Evolutionary conservation across 1,284 basidiomycete species (phyloP), one percentile per base, ranked within the genome.

Genomic region (Trichosporon faecale): DNA sequence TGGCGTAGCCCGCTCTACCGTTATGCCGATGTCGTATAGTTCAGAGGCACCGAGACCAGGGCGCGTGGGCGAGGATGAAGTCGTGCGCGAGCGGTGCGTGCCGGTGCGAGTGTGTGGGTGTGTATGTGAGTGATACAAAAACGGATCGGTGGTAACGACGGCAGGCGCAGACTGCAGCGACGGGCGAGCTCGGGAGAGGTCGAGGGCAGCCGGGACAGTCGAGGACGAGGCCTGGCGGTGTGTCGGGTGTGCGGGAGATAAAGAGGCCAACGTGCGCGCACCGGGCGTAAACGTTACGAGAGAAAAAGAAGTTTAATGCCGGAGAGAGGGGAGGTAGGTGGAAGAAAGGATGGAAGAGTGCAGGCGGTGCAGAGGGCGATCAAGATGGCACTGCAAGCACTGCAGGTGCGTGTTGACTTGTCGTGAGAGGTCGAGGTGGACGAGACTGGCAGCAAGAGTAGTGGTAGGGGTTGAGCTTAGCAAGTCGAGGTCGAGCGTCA

Each of bases 251-350:
- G 27, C 27, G 57, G 57, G 57, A 61, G 57, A 61, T 61, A 33
- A 31, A n/a, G 29, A 33, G 57, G 57, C 57, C 57, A 61, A 61
- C 57, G 57, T 61, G 57, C 57, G 57, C 57, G 57, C 57, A 61
- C 57, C 57, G 57, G 57, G 57, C 57, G 57, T 31, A 61, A 33
- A 61, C 57, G 57, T 61, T 61, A 61, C 29, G 57, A 61, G 57
- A 61, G 57, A n/a, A 31, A 23, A 60, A 31, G 57, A 31, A 61
- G 57, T 57, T 6, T 57, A 27, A 27, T 27, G 52, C 29, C 29
- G 29, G 18, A 18, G 27, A 27, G 14, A 33, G 14, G 29, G n/a
- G n/a, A n/a, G n/a, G n/a, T n/a, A n/a, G n/a, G 29, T 7, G 27
- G 57, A 61, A 18, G 27, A 33, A 29, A 61, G 57, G 55, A 61